These are phyloP conservation scores for Botrytis tulipae DNA, from an alignment of 2,329 filamentous ascomycete species.

Conservation along the genomic window DNA sequence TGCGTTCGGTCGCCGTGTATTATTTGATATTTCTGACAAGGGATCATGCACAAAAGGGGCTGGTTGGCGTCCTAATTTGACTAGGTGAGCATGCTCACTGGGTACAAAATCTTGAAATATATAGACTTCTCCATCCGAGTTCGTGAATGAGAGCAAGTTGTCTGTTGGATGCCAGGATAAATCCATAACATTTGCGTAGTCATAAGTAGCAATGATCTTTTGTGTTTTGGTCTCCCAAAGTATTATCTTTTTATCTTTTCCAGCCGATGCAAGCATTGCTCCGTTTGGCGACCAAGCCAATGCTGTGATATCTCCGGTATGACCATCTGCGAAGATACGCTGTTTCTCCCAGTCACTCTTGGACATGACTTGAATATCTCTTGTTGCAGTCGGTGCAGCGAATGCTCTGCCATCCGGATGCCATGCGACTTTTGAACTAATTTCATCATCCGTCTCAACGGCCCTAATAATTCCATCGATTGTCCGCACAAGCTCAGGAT, in stretches of 20 bases:
- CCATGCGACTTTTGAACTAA: constrained; percentile 76
- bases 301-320: constrained; percentile 81
- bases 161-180: constrained; percentile 87
- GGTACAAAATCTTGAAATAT: constrained; percentile 74
- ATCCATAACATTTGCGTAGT: constrained; percentile 81
- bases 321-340: constrained; percentile 72
- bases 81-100: constrained; percentile 54
- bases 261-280: constrained; percentile 73
- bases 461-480: constrained; percentile 82
- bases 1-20: constrained; percentile 54
- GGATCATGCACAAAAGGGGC: constrained; percentile 86
- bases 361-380: constrained; percentile 85
- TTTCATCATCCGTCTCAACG: constrained; percentile 73
- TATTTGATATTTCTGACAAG: constrained; percentile 65
- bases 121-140: constrained; percentile 87
- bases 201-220: constrained; percentile 71
- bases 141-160: constrained; percentile 89
- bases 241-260: constrained; percentile 65
- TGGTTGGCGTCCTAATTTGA: constrained; percentile 63
- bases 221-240: constrained; percentile 92
- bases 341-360: constrained; percentile 87
- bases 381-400: constrained; percentile 76
- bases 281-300: constrained; percentile 94
- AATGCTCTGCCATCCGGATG: constrained; percentile 94
- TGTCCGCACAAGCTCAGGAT: constrained; percentile 78